These are phyloP conservation scores for Mycosphaerella sp. DNA, from an alignment of 2,329 filamentous ascomycete genomes.

Conservation along the genomic window DNA sequence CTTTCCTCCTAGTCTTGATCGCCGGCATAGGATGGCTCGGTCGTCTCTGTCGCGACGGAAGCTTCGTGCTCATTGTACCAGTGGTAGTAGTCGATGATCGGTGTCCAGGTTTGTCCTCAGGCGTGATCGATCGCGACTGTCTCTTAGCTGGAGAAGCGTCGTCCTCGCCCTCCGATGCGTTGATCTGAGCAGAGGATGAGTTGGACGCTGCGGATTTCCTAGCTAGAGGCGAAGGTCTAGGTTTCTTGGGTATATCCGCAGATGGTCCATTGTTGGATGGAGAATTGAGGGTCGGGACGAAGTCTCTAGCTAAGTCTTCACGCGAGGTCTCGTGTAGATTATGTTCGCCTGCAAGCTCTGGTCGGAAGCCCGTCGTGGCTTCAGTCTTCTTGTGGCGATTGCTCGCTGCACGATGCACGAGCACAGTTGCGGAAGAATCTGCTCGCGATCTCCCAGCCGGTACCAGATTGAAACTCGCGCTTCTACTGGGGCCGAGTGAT, in stretches of 20 bases:
- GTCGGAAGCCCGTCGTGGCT: constrained; percentile 23
- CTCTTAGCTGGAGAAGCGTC: not conserved
- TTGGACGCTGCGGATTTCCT: not conserved
- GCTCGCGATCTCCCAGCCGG: constrained; percentile 23
- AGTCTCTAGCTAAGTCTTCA: constrained; percentile 14
- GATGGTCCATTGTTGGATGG: not conserved
- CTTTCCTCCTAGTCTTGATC: not conserved
- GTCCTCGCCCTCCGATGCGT: not conserved
- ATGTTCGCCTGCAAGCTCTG: constrained; percentile 22
- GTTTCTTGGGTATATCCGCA: not conserved
- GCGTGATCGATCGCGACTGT: constrained; percentile 7
- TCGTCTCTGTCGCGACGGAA: not conserved
- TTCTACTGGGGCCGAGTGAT: constrained; percentile 12
- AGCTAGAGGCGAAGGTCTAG: constrained; percentile 8
- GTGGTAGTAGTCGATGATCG: constrained; percentile 10
- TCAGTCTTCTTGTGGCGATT: constrained; percentile 29
- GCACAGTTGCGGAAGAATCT: constrained; percentile 31
- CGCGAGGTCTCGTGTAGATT: constrained; percentile 16
- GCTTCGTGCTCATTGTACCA: constrained; percentile 5
- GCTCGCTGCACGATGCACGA: constrained; percentile 33
- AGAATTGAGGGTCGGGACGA: not conserved
- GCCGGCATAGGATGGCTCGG: not conserved
- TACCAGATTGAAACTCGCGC: constrained; percentile 13
- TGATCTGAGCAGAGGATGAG: not conserved
- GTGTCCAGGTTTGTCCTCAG: constrained; percentile 9